Percentiles rank a stretch among this genome's conserved stretches.
These are phyloP conservation scores for Coniophora puteana DNA, from an alignment of 1,284 basidiomycete genomes.

Conservation along the genomic window DNA sequence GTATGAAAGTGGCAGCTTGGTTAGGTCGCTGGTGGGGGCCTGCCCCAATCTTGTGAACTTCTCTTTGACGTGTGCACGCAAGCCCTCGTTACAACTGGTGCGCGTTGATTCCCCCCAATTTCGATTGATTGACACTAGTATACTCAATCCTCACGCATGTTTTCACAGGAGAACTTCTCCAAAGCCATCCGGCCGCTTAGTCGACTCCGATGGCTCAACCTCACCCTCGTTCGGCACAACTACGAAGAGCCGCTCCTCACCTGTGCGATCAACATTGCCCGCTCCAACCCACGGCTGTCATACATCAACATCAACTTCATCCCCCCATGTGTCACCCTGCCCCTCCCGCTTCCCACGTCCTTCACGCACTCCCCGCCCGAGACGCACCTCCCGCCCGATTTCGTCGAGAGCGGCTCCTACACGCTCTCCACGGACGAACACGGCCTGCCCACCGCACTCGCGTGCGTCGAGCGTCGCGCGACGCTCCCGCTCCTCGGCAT, in stretches of 20 bases:
- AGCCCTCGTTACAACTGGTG: conserved; percentile 68
- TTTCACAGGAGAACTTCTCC: conserved; percentile 43
- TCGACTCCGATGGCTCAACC: conserved; percentile 54
- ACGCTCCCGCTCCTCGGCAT: conserved; percentile 31
- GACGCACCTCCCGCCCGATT: conserved; percentile 22
- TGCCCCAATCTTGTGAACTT: conserved; percentile 61
- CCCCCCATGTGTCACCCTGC: conserved; percentile 38
- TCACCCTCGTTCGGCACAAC: conserved; percentile 63
- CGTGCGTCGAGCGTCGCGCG: conserved; percentile 44
- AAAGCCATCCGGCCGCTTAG: conserved; percentile 55
- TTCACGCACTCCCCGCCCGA: conserved; percentile 28
- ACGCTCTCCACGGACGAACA: conserved; percentile 42
- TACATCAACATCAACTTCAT: conserved; percentile 63
- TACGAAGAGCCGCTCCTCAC: conserved; percentile 55
- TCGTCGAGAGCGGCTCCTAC: conserved; percentile 45
- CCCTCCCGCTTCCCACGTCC: conserved; percentile 32
- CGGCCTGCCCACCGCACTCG: conserved; percentile 38
- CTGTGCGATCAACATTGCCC: conserved; percentile 59
- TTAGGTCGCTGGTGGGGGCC: conserved; percentile 58
- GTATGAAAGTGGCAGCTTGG: conserved; percentile 65
- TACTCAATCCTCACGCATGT: conserved; percentile 5
- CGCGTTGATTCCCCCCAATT: conserved; percentile 22
- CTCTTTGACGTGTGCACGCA: conserved; percentile 60
- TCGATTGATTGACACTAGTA: not conserved
- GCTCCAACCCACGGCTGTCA: conserved; percentile 56